These are phyloP conservation scores for Lathyrus aphaca DNA, from an alignment of 306 rosid species.

Conservation along the genomic window DNA sequence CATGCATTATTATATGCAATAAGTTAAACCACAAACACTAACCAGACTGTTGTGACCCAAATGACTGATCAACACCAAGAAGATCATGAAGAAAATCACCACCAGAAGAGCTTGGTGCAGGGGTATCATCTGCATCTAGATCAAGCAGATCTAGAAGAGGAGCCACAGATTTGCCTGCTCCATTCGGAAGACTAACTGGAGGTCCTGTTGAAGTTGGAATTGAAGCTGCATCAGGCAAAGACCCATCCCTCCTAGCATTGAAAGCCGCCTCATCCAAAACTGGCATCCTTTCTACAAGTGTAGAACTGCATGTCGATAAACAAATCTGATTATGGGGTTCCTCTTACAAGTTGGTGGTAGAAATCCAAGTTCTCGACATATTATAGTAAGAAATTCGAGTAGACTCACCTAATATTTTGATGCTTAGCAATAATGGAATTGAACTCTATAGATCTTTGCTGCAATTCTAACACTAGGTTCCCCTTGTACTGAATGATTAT, in stretches of 20 bases:
- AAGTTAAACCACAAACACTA: slow-evolving; percentile 43
- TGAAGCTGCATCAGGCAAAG: slow-evolving; percentile 58
- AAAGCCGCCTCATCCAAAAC: slow-evolving; percentile 87
- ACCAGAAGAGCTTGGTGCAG: slow-evolving; percentile 79
- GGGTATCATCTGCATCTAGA: slow-evolving; percentile 75
- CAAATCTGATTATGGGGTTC: slow-evolving; percentile 4
- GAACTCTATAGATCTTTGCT: slow-evolving; percentile 96
- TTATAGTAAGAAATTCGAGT: slow-evolving; percentile 21
- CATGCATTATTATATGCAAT: slow-evolving; percentile 17
- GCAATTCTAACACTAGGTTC: slow-evolving; percentile 90
- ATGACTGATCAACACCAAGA: slow-evolving; percentile 73
- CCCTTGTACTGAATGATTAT: slow-evolving; percentile 74
- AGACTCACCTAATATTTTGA: slow-evolving; percentile 78
- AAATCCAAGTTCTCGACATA: slow-evolving; percentile 28
- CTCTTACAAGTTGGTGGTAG: slow-evolving; percentile 3
- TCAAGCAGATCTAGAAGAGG: slow-evolving; percentile 93
- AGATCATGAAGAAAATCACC: slow-evolving; percentile 86
- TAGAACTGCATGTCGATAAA: slow-evolving; percentile 59
- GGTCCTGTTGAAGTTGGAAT: slow-evolving; percentile 59
- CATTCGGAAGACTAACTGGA: slow-evolving; percentile 79
- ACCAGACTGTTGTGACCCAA: slow-evolving; percentile 69
- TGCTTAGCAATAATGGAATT: slow-evolving; percentile 75
- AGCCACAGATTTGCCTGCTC: slow-evolving; percentile 67
- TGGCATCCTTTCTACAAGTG: slow-evolving; percentile 95
- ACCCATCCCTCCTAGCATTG: slow-evolving; percentile 73